These are phyloP conservation scores for Raffaelea albimanens DNA, from an alignment of 2,329 filamentous ascomycete genomes.

Conservation along the genomic window DNA sequence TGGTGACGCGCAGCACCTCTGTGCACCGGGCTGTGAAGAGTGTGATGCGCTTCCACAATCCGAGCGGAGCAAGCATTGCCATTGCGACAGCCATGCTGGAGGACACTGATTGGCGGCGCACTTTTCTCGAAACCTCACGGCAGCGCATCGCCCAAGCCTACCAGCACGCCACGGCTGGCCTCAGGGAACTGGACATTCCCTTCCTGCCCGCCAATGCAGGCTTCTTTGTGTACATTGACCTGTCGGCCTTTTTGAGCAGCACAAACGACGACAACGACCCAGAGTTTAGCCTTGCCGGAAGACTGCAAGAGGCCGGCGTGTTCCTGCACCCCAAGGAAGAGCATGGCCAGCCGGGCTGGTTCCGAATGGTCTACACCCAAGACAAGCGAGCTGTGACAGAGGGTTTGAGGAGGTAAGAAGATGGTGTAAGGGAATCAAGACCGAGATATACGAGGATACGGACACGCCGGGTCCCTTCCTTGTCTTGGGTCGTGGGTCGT, in stretches of 20 bases:
- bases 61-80: slow-evolving; percentile 32
- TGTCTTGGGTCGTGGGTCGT: too few relatives aligned
- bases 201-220: slow-evolving; percentile 41
- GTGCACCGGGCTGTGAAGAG: slow-evolving; percentile 25
- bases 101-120: slow-evolving; percentile 29
- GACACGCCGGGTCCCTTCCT: too few relatives aligned
- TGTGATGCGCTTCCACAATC: slow-evolving; percentile 35
- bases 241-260: slow-evolving; percentile 31
- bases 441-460: too few relatives aligned
- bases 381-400: neutral
- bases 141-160: too few relatives aligned
- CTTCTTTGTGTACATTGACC: slow-evolving; percentile 46
- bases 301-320: slow-evolving; percentile 34
- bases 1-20: slow-evolving; percentile 29
- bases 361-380: slow-evolving; percentile 38
- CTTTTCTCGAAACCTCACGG: slow-evolving; percentile 34
- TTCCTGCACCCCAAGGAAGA: slow-evolving; percentile 39
- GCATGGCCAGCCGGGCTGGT: slow-evolving; percentile 40
- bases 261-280: slow-evolving; percentile 17
- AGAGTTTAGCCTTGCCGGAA: slow-evolving; percentile 35
- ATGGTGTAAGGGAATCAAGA: too few relatives aligned
- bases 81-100: slow-evolving; percentile 35
- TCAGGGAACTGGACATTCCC: slow-evolving; percentile 19
- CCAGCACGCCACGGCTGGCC: too few relatives aligned
- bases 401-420: slow-evolving; percentile 2